Evolutionary conservation across 805 yeast genomes (phyloP), one percentile per base, ranked within the genome.

Genomic region (Candida pseudofarinosa): DNA sequence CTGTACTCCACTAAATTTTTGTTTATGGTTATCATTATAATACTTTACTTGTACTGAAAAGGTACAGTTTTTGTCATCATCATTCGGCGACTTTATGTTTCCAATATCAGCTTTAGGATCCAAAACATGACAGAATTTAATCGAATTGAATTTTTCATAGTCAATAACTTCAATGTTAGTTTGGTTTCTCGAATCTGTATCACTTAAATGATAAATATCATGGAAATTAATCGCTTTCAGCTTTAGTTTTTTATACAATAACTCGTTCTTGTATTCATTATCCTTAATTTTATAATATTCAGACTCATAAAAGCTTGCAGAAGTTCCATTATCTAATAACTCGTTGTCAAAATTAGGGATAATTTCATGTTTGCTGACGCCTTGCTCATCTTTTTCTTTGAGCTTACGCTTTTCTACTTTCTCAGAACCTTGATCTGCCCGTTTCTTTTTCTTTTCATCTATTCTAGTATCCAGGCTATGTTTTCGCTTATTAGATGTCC

Each of bases 1-100:
- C 2, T 87, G 73, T 34, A 87, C 76, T 0, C 96, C 96, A 23
- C 73, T 73, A 52, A 77, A 83, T 67, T 80, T 67, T 60, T 77
- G 71, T 47, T 74, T 78, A 35, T 73, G 74, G 23, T 72, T 70
- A 37, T 84, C 93, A 1, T 82, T 65, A 43, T 79, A 76, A 0
- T 81, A 63, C 56, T 74, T 80, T 10, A 88, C 84, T 32, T 68
- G 66, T 10, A 76, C 56, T 0, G 68, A 58, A 7, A 23, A 6
- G 10, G 10, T 23, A 10, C 10, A 6, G 28, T 23, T 23, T 10
- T 23, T 10, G 10, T 23, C 28, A 3, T 66, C 55, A 18, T 57
- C 48, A 33, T 63, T 35, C 23, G 53, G 42, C 50, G 50, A 46
- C 42, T 52, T 19, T 42, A 57, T 49, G 40, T 56, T 41, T 47